Evolutionary conservation across 2,329 filamentous ascomycete genomes (phyloP), one percentile per base, ranked within the genome.

Genomic region (Hypomyces perniciosus): DNA sequence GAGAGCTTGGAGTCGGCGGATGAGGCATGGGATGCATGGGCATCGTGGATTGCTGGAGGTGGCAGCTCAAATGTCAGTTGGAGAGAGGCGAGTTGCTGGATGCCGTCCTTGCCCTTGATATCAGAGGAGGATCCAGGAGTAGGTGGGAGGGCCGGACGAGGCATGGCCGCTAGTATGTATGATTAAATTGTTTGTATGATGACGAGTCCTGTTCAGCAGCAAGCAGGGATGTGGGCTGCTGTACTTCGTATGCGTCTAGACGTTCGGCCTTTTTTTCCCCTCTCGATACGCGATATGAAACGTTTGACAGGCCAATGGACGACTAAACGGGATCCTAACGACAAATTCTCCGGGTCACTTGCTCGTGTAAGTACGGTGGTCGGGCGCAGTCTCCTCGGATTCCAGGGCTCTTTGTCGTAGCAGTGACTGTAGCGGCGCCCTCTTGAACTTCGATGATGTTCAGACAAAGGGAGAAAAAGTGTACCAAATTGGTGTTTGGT

Each of bases 51-150:
- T 28, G 88, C 89, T 10, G 89, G 86, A 12, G 88, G 88, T 5
- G 88, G 88, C 9, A 95, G 76, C 59, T 86, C 79, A 65, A 93
- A 90, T 46, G 83, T 76, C 55, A 83, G 74, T 60, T 90, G 87
- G 27, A 86, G 72, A 37, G 77, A 73, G 38, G 76, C 71, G 42
- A 85, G 75, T 54, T 80, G 77, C 45, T 76, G 74, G n/a, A 75
- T 73, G 54, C 82, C 81, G 68, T 86, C 84, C 68, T 88, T 83
- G 57, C 82, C 84, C 51, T 81, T 80, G 65, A 93, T 88, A 63
- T 93, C 89, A 46, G 86, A 86, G 33, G 88, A 92, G 8, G 88
- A 87, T 47, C 82, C 84, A 38, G 89, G 90, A 44, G 89, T 95
- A 40, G 85, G 88, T 41, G 86, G 88, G 37, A 67, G 57, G 6